phyloP scores from a whole-genome alignment of 441 rosid genomes.

The Brassica hybrid region DNA sequence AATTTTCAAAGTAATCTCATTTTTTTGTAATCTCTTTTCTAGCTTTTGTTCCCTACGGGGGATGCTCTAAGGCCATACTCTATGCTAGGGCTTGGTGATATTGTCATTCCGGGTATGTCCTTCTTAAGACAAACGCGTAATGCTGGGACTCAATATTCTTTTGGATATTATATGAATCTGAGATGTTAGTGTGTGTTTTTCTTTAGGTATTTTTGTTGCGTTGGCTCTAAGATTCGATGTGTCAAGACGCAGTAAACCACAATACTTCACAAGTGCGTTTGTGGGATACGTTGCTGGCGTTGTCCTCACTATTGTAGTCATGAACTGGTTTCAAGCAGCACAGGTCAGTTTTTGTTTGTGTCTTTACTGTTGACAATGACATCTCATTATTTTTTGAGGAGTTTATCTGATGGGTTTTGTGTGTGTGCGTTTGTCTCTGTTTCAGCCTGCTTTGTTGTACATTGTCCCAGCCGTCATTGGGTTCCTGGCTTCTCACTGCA shows the following conservation, averaged over 20 bases:
- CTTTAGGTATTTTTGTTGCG: slow-evolving; percentile 93
- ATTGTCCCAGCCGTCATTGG: slow-evolving; percentile 94
- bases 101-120: too few relatives aligned
- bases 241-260: slow-evolving; percentile 81
- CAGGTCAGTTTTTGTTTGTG: slow-evolving; percentile 56
- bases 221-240: slow-evolving; percentile 90
- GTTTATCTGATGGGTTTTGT: too few relatives aligned
- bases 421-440: not conserved
- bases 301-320: slow-evolving; percentile 83
- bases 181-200: slow-evolving; percentile 2
- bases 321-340: slow-evolving; percentile 99
- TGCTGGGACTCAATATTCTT: not conserved
- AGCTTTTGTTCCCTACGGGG: too few relatives aligned
- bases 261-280: slow-evolving; percentile 95
- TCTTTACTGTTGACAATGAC: not conserved
- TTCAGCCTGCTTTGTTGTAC: slow-evolving; percentile 96
- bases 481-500: slow-evolving; percentile 84
- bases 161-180: slow-evolving; percentile 11
- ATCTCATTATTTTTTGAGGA: not conserved
- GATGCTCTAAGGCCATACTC: too few relatives aligned
- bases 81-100: too few relatives aligned
- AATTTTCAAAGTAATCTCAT: not conserved
- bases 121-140: too few relatives aligned
- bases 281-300: slow-evolving; percentile 78
- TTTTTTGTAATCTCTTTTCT: slow-evolving; percentile 19